A percentile compares a stretch with the other conserved stretches of the same genome.
Conservation (phyloP, 2,329 filamentous ascomycete genomes). For the Geosmithia flava region DNA sequence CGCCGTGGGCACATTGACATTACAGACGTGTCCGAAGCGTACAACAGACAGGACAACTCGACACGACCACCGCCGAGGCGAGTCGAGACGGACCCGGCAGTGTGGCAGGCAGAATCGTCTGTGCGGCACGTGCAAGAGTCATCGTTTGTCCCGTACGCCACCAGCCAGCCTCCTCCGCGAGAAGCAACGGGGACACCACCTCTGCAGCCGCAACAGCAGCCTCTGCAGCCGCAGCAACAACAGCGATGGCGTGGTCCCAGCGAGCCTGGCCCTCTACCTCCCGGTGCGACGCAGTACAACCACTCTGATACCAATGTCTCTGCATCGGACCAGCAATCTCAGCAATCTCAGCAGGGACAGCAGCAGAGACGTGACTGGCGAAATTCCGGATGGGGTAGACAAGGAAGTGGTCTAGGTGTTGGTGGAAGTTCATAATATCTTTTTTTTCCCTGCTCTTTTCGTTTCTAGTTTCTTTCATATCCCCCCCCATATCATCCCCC, state of each 20-base stretch:
- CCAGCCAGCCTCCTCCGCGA: conserved; percentile 12
- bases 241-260: conserved; percentile 30
- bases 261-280: conserved; percentile 1
- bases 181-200: conserved; percentile 30
- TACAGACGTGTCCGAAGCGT: conserved; percentile 44
- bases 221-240: too few relatives aligned
- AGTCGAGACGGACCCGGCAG: conserved; percentile 78
- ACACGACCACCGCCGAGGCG: conserved; percentile 41
- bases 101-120: conserved; percentile 74
- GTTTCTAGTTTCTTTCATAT: background rate
- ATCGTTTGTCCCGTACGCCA: conserved; percentile 22
- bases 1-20: conserved; percentile 49
- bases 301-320: conserved; percentile 27
- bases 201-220: conserved; percentile 10
- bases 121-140: conserved; percentile 65
- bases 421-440: conserved; percentile 26
- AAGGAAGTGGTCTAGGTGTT: conserved; percentile 35
- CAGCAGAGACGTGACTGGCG: conserved; percentile 39
- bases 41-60: conserved; percentile 45
- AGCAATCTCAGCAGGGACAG: background rate
- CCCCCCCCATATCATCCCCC: background rate
- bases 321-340: conserved; percentile 7
- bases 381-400: conserved; percentile 41
- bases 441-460: conserved; percentile 3
- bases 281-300: conserved; percentile 22